These are phyloP conservation scores for Fusarium praegraminearum DNA, from an alignment of 2,329 filamentous ascomycete genomes.

Conservation along the genomic window DNA sequence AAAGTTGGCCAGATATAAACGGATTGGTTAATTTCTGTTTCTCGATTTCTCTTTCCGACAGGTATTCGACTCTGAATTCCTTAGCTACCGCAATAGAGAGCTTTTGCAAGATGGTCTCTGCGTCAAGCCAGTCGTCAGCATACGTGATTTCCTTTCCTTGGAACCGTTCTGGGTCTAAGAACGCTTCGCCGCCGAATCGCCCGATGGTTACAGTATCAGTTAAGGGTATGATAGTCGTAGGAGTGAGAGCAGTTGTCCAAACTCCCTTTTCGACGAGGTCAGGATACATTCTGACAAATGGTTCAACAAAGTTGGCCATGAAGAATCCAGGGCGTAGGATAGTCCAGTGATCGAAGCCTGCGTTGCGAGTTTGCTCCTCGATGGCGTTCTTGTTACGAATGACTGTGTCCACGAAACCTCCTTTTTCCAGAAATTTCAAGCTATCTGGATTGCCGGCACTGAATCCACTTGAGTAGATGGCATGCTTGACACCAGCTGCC, in stretches of 20 bases:
- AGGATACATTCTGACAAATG: slow-evolving; percentile 56
- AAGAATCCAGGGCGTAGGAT: slow-evolving; percentile 64
- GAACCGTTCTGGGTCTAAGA: slow-evolving; percentile 58
- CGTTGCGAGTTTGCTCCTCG: slow-evolving; percentile 54
- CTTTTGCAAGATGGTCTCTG: slow-evolving; percentile 53
- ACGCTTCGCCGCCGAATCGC: slow-evolving; percentile 57
- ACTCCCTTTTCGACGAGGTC: slow-evolving; percentile 54
- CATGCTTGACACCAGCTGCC: slow-evolving; percentile 53
- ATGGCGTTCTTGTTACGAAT: slow-evolving; percentile 57
- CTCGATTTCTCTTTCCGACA: slow-evolving; percentile 58
- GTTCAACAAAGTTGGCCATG: slow-evolving; percentile 63
- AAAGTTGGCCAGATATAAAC: slow-evolving; percentile 55
- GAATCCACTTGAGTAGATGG: slow-evolving; percentile 54
- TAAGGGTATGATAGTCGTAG: slow-evolving; percentile 55
- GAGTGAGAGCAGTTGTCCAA: slow-evolving; percentile 53
- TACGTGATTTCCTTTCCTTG: slow-evolving; percentile 55
- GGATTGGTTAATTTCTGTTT: slow-evolving; percentile 52
- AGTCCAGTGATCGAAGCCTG: slow-evolving; percentile 59
- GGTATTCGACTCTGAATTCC: slow-evolving; percentile 53
- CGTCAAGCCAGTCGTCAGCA: slow-evolving; percentile 55
- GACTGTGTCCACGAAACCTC: slow-evolving; percentile 47
- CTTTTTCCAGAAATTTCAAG: slow-evolving; percentile 45
- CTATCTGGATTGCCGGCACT: slow-evolving; percentile 48
- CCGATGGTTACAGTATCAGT: slow-evolving; percentile 63
- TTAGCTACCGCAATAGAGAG: slow-evolving; percentile 53